Evolutionary conservation across 768 basidiomycete genomes (phyloP), one percentile per base, ranked within the genome.

Genomic region (Rhizopogon vinicolor): DNA sequence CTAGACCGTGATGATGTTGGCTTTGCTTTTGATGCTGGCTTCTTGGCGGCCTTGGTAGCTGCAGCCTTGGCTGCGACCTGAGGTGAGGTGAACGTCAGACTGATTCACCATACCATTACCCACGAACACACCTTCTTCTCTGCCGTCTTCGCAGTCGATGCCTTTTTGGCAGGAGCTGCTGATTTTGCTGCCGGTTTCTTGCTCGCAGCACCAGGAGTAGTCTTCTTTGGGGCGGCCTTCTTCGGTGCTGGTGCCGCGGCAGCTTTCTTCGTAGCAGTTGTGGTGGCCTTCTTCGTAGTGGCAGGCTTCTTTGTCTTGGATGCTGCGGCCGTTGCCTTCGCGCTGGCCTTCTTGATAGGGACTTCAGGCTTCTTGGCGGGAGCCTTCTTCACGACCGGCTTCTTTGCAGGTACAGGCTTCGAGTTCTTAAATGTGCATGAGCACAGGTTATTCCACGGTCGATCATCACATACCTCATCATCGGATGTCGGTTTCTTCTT

Each of bases 381-480:
- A 25, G 65, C 62, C 64, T 74, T 78, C 66, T 76, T 74, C 9
- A 68, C 62, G n/a, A 63, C 31, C 37, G 60, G 43, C 43, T 58
- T 58, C 13, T 59, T 56, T 52, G 56, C 51, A 29, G 65, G 2
- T 44, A 55, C 51, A 31, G 68, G 55, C 58, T 64, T 65, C 59
- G 56, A 53, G 18, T 57, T 57, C 56, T 57, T 12, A 41, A 13
- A 28, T 14, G n/a, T 43, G 9, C 13, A 9, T 29, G 25, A 41
- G 31, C 29, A 14, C 41, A 14, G 14, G 42, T 37, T 5, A 8
- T 25, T 5, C 8, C 13, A 48, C 7, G 14, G 12, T 5, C 12
- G 12, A 45, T n/a, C 43, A 29, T 44, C 19, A 42, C 46, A 37
- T 51, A 87, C 86, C 81, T 88, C 86, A 5, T 74, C 75, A 53